A percentile compares a stretch with the other conserved stretches of the same genome.
Evolutionary conservation across 805 yeast genomes (phyloP).

Genomic region (Spencermartinsiella europaea): DNA sequence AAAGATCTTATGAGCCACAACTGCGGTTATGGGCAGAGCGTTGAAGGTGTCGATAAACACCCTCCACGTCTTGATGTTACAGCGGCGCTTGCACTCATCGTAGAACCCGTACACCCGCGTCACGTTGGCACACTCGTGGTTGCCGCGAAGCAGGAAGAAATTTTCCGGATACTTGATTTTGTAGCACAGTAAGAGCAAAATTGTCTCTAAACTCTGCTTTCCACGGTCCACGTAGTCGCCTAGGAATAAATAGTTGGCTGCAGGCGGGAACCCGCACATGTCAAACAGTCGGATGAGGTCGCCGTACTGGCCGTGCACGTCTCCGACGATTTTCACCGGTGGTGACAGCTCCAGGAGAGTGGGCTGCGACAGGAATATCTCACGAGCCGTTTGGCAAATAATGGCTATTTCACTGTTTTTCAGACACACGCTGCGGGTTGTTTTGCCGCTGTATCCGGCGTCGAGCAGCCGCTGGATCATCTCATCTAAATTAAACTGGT

Average conservation of each 20-base stretch:
- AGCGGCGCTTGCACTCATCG: conserved; percentile 94
- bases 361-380: conserved; percentile 86
- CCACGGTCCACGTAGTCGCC: conserved; percentile 99
- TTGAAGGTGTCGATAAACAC: conserved; percentile 90
- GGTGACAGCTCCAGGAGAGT: conserved; percentile 80
- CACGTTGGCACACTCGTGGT: conserved; percentile 96
- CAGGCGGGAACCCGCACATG: conserved; percentile 95
- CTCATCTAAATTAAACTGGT: conserved; percentile 64
- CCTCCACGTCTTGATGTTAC: conserved; percentile 92
- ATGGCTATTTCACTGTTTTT: conserved; percentile 85
- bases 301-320: conserved; percentile 94
- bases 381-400: conserved; percentile 83
- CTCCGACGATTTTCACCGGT: conserved; percentile 85
- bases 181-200: conserved; percentile 78
- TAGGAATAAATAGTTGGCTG: conserved; percentile 81
- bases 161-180: conserved; percentile 96
- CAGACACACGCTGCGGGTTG: conserved; percentile 83
- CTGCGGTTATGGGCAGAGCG: conserved; percentile 91
- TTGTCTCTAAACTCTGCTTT: conserved; percentile 91
- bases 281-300: conserved; percentile 88
- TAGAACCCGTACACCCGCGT: conserved; percentile 96
- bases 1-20: conserved; percentile 91
- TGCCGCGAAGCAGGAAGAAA: conserved; percentile 87
- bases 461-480: conserved; percentile 85
- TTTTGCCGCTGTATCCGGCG: conserved; percentile 93